phyloP scores from a whole-genome alignment of 805 yeast species.

The Kuraishia ogatae region DNA sequence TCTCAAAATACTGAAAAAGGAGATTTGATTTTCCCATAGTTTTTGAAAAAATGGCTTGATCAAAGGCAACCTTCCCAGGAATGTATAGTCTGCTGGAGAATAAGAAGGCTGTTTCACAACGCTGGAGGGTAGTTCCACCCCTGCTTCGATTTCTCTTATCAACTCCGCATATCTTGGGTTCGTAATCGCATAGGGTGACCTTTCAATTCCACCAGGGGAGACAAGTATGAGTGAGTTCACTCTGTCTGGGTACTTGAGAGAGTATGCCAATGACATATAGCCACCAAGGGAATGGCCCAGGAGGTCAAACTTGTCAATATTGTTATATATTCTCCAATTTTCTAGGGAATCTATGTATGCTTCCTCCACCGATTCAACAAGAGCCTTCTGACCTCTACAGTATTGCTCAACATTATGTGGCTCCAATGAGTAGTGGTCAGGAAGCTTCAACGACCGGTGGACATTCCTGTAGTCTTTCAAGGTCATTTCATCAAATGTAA shows the following conservation, averaged over 20 bases:
- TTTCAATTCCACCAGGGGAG: slow-evolving; percentile 76
- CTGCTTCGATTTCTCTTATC: slow-evolving; percentile 2
- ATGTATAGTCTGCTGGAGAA: slow-evolving; percentile 34
- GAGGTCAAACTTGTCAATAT: slow-evolving; percentile 46
- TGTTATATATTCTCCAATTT: slow-evolving; percentile 45
- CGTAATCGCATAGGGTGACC: slow-evolving; percentile 52
- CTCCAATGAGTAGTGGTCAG: slow-evolving; percentile 11
- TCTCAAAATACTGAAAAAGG: slow-evolving; percentile 39
- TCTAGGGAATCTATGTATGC: slow-evolving; percentile 56
- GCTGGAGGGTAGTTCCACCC: slow-evolving; percentile 3
- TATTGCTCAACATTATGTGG: slow-evolving; percentile 19
- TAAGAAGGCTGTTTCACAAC: slow-evolving; percentile 24
- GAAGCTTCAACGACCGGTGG: slow-evolving; percentile 15
- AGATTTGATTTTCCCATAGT: slow-evolving; percentile 34
- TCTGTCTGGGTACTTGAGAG: slow-evolving; percentile 45
- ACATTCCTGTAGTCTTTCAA: slow-evolving; percentile 12
- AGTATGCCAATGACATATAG: slow-evolving; percentile 56
- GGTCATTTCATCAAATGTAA: slow-evolving; percentile 13
- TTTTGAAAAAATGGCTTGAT: slow-evolving; percentile 22
- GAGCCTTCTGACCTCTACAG: slow-evolving; percentile 25
- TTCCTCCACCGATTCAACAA: slow-evolving; percentile 38
- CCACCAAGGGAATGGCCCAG: slow-evolving; percentile 81
- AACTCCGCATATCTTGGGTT: slow-evolving; percentile 21
- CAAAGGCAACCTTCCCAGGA: slow-evolving; percentile 38
- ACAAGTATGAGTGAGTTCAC: slow-evolving; percentile 49